Percentiles rank a stretch among this genome's conserved stretches.
These are phyloP conservation scores for Incumbomyces lentus DNA, from an alignment of 2,329 filamentous ascomycete species.

Conservation along the genomic window DNA sequence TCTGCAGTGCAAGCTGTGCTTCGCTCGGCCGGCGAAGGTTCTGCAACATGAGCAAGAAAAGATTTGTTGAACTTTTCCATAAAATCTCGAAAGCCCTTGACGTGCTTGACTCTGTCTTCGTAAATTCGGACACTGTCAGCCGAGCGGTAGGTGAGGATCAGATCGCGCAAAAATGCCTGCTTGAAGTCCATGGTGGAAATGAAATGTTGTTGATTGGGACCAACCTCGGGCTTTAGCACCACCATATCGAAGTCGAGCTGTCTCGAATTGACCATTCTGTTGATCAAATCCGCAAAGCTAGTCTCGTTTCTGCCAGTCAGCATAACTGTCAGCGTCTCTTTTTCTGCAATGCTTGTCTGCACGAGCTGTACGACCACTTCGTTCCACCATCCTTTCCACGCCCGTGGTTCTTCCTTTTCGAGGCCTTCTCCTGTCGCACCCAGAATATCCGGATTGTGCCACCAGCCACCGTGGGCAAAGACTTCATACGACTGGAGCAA, in stretches of 20 bases:
- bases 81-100: constrained; percentile 75
- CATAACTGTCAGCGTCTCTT: constrained; percentile 73
- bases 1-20: constrained; percentile 58
- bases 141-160: constrained; percentile 75
- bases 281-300: constrained; percentile 67
- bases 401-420: constrained; percentile 69
- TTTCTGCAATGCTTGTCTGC: constrained; percentile 67
- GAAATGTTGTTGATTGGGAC: constrained; percentile 71
- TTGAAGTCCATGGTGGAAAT: constrained; percentile 84
- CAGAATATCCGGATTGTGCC: constrained; percentile 84
- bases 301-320: constrained; percentile 76
- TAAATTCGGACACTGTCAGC: constrained; percentile 71
- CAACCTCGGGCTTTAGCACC: constrained; percentile 72
- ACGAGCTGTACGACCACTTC: constrained; percentile 76
- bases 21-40: constrained; percentile 32
- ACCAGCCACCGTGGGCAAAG: constrained; percentile 84
- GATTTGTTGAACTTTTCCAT: constrained; percentile 65
- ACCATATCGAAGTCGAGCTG: constrained; percentile 79
- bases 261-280: constrained; percentile 67
- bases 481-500: constrained; percentile 63
- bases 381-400: constrained; percentile 95
- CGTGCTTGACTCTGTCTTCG: constrained; percentile 54
- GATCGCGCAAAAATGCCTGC: constrained; percentile 65
- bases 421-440: constrained; percentile 74
- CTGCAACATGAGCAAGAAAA: constrained; percentile 32